Conservation (phyloP, 2,329 filamentous ascomycete genomes). For the Escovopsis sp. region DNA sequence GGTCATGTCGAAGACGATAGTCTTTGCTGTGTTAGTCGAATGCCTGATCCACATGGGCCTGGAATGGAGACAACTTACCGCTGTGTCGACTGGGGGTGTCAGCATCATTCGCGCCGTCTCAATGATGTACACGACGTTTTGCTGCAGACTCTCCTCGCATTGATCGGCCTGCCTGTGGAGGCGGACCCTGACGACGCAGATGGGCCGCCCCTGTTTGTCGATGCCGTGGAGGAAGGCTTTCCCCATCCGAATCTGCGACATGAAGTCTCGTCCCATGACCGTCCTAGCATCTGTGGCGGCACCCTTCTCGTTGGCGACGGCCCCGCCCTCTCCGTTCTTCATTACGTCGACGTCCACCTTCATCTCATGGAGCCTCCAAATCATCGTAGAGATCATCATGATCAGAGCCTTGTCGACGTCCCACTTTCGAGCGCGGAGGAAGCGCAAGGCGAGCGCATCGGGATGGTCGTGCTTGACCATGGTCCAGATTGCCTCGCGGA, state of each 20-base stretch:
- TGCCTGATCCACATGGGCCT: too few relatives aligned
- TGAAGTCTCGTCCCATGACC: slow-evolving; percentile 52
- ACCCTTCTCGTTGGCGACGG: slow-evolving; percentile 42
- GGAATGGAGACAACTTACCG: slow-evolving; percentile 40
- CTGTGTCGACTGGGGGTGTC: slow-evolving; percentile 70
- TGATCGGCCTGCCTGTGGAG: slow-evolving; percentile 75
- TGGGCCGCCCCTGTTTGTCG: slow-evolving; percentile 72
- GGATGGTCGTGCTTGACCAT: slow-evolving; percentile 96
- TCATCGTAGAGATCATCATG: slow-evolving; percentile 90
- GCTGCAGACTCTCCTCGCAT: slow-evolving; percentile 65
- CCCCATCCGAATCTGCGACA: slow-evolving; percentile 72
- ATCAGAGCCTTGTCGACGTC: slow-evolving; percentile 83
- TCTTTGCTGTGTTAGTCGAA: slow-evolving; percentile 33
- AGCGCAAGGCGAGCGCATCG: slow-evolving; percentile 68
- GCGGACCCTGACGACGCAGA: slow-evolving; percentile 72
- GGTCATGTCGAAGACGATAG: slow-evolving; percentile 91
- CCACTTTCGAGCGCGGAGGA: slow-evolving; percentile 86
- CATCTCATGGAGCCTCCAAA: slow-evolving; percentile 74
- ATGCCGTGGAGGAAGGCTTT: slow-evolving; percentile 86
- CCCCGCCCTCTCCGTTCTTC: slow-evolving; percentile 54
- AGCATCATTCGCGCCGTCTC: slow-evolving; percentile 84
- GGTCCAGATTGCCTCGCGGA: slow-evolving; percentile 72
- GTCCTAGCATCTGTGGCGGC: slow-evolving; percentile 49
- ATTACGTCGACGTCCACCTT: slow-evolving; percentile 84
- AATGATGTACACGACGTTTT: slow-evolving; percentile 86